Conservation (phyloP, 2,329 filamentous ascomycete species). For the Phyllosticta citriasiana region DNA sequence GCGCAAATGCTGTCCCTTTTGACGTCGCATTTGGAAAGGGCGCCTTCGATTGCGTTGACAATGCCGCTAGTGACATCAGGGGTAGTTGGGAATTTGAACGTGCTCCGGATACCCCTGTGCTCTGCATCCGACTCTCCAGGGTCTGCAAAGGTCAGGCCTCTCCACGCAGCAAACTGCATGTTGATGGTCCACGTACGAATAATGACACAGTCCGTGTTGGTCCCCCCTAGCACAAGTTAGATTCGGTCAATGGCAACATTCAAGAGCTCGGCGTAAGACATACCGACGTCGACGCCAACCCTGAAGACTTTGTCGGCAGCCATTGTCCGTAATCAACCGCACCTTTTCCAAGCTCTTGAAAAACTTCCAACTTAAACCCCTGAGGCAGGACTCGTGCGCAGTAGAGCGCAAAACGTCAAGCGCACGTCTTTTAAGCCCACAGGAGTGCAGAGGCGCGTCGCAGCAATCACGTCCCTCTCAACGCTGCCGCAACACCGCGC, state of each 20-base stretch:
- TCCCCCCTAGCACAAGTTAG: neutral
- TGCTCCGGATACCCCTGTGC: conserved; percentile 7
- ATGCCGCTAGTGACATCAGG: conserved; percentile 34
- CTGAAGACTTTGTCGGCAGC: neutral
- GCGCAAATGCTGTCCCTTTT: conserved; percentile 1
- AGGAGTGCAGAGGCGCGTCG: neutral
- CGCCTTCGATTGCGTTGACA: conserved; percentile 25
- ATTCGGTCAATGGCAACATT: neutral
- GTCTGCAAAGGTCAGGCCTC: neutral
- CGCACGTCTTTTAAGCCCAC: neutral
- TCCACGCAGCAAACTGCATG: neutral
- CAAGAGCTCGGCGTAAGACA: neutral
- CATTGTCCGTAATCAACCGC: neutral
- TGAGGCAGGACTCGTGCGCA: neutral
- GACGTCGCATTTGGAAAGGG: conserved; percentile 23
- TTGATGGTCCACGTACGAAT: neutral
- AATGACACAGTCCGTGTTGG: neutral
- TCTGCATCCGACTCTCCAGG: neutral
- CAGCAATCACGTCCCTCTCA: conserved; percentile 2
- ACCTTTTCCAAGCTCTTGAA: neutral
- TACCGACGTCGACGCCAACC: neutral
- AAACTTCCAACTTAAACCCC: neutral
- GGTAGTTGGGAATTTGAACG: conserved; percentile 28
- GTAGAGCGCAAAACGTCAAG: neutral
- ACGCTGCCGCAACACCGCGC: conserved; percentile 20